Evolutionary conservation across 2,329 filamentous ascomycete species (phyloP).

Genomic region (Hypomyces rosellus): DNA sequence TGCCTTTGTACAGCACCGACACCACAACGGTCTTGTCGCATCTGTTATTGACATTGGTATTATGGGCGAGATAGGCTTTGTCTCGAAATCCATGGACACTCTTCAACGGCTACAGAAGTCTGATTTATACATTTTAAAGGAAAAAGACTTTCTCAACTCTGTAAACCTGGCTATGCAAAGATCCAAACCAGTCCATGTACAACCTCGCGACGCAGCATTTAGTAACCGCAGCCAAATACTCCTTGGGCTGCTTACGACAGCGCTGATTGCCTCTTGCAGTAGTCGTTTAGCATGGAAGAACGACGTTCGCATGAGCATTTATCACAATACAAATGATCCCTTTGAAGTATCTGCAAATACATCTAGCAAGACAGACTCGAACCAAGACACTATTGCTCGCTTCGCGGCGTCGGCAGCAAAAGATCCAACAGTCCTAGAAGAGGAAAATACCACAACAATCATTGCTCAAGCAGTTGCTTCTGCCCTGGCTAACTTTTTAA

Average conservation of each 20-base stretch:
- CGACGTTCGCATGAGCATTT: constrained; percentile 14
- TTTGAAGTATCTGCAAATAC: not conserved
- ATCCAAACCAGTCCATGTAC: not conserved
- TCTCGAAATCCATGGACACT: constrained; percentile 17
- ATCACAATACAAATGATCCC: constrained; percentile 4
- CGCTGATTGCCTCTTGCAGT: constrained; percentile 3
- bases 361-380: not conserved
- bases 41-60: constrained; percentile 11
- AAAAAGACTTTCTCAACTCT: constrained; percentile 16
- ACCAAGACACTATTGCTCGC: not conserved
- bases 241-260: constrained; percentile 10
- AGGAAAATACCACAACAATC: not conserved
- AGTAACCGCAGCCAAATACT: not conserved
- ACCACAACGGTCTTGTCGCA: not conserved
- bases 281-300: constrained; percentile 13
- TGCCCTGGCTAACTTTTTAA: constrained; percentile 10
- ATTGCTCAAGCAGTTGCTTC: not conserved
- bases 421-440: not conserved
- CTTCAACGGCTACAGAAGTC: constrained; percentile 12
- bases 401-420: not conserved
- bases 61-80: constrained; percentile 17
- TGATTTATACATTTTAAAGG: constrained; percentile 13
- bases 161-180: constrained; percentile 5
- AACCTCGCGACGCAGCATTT: no score
- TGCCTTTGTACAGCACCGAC: constrained; percentile 29